Percentiles rank a stretch among this genome's conserved stretches.
Evolutionary conservation across 257 asterid species (phyloP).

Genomic region (Penstemon barbatus): DNA sequence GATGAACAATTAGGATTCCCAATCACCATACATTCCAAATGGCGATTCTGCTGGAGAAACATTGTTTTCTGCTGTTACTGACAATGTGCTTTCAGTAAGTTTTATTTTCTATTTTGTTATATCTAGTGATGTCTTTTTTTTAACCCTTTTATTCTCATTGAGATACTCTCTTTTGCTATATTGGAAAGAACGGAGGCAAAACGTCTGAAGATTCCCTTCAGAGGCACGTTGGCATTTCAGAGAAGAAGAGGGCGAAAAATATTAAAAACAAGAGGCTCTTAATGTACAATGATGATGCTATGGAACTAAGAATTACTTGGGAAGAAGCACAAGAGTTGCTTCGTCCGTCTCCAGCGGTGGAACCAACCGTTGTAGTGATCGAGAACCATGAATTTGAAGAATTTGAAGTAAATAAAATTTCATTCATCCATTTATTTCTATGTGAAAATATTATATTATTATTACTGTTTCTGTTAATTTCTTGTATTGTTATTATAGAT

Average conservation of each 20-base stretch:
- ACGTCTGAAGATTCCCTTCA: conserved; percentile 52
- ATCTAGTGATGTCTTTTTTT: not conserved
- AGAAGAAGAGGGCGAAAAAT: conserved; percentile 77
- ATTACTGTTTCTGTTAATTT: not conserved
- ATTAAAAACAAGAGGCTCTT: conserved; percentile 86
- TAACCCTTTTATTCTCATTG: conserved; percentile 20
- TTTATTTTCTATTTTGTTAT: conserved; percentile 13
- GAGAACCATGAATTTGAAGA: conserved; percentile 66
- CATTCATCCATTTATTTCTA: not conserved
- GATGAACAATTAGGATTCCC: conserved; percentile 58
- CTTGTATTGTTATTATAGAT: not conserved
- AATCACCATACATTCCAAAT: conserved; percentile 36
- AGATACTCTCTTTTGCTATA: conserved; percentile 16
- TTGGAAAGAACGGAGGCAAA: conserved; percentile 59
- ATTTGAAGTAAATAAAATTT: conserved; percentile 53
- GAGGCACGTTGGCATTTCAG: conserved; percentile 38
- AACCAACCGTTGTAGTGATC: conserved; percentile 48
- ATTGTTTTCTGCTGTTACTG: conserved; percentile 55
- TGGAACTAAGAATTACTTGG: conserved; percentile 79
- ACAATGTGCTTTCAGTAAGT: conserved; percentile 59
- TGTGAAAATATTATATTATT: not conserved
- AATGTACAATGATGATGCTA: conserved; percentile 78
- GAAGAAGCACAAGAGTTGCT: conserved; percentile 94
- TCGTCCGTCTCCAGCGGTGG: conserved; percentile 67
- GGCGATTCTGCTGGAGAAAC: conserved; percentile 58